Evolutionary conservation across 2,329 filamentous ascomycete genomes (phyloP).

Genomic region (Sphaerulina vaccinii): DNA sequence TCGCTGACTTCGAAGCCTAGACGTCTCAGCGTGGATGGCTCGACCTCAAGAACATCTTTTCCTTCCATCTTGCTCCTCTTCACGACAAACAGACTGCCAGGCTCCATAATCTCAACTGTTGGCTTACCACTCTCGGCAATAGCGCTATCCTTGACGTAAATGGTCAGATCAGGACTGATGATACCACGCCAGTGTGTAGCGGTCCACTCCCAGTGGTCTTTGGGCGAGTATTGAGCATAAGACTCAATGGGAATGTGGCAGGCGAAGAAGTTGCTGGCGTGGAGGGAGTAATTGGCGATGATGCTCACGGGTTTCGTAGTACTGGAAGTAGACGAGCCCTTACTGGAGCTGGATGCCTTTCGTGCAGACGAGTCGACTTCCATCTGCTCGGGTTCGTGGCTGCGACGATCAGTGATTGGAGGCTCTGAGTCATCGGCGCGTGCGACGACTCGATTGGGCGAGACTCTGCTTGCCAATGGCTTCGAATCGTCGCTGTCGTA

Average conservation of each 20-base stretch:
- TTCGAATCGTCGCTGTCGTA: constrained; percentile 23
- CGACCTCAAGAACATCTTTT: constrained; percentile 34
- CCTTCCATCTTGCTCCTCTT: constrained; percentile 40
- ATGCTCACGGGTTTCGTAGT: constrained; percentile 66
- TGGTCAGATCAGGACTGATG: constrained; percentile 74
- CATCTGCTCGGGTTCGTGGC: constrained; percentile 24
- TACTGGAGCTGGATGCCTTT: constrained; percentile 13
- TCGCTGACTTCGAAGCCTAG: constrained; percentile 86
- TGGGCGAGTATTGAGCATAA: constrained; percentile 70
- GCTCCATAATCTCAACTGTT: constrained; percentile 43
- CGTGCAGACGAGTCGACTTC: constrained; percentile 22
- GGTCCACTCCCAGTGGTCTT: constrained; percentile 98
- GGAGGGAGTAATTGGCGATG: constrained; percentile 76
- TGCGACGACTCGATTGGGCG: constrained; percentile 5
- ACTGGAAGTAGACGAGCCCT: constrained; percentile 13
- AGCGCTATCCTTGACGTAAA: constrained; percentile 58
- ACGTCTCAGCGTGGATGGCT: constrained; percentile 61
- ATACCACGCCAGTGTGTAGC: constrained; percentile 89
- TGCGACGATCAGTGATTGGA: not conserved
- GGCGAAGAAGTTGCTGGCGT: constrained; percentile 73
- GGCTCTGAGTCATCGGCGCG: constrained; percentile 1
- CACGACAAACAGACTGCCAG: constrained; percentile 42
- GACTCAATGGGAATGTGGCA: constrained; percentile 64
- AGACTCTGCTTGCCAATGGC: constrained; percentile 6
- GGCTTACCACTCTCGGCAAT: constrained; percentile 26